Evolutionary conservation across 495 filamentous ascomycete species (phyloP).

Genomic region (Cenococcum geophilum): DNA sequence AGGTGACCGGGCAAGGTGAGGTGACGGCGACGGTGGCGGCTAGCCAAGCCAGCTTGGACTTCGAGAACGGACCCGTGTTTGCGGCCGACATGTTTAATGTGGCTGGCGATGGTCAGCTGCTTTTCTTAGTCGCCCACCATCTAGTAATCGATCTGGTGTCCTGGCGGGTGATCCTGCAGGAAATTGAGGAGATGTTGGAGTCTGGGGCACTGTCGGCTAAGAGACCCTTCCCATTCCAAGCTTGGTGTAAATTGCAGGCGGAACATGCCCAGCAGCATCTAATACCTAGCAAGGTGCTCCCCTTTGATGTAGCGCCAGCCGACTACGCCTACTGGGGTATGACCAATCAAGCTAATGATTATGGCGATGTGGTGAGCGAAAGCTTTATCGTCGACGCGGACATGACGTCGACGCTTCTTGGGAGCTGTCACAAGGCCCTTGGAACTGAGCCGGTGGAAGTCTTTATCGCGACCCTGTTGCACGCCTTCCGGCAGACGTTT

Average conservation of each 20-base stretch:
- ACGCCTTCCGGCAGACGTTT: conserved; percentile 35
- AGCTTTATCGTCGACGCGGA: conserved; percentile 23
- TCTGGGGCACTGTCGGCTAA: not conserved
- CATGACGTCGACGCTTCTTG: conserved; percentile 19
- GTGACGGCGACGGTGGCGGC: not conserved
- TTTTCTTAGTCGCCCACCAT: conserved; percentile 28
- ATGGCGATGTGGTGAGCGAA: conserved; percentile 25
- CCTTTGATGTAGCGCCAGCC: conserved; percentile 11
- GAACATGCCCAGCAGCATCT: conserved; percentile 20
- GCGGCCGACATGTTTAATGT: not conserved
- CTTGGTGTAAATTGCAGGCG: conserved; percentile 22
- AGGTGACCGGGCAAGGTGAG: not conserved
- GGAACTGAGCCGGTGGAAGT: conserved; percentile 33
- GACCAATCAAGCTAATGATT: conserved; percentile 16
- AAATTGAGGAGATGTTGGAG: conserved; percentile 25
- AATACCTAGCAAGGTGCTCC: conserved; percentile 10
- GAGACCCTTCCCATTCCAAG: conserved; percentile 23
- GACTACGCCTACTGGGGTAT: conserved; percentile 31
- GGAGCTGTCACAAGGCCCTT: conserved; percentile 22
- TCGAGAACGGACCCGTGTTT: not conserved
- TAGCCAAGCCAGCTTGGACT: not conserved
- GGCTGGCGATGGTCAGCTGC: conserved; percentile 7
- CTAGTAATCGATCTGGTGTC: conserved; percentile 32
- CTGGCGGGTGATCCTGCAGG: conserved; percentile 29
- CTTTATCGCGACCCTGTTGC: conserved; percentile 35